Evolutionary conservation across 495 filamentous ascomycete species (phyloP).

Genomic region (Friedmanniomyces endolithicus): DNA sequence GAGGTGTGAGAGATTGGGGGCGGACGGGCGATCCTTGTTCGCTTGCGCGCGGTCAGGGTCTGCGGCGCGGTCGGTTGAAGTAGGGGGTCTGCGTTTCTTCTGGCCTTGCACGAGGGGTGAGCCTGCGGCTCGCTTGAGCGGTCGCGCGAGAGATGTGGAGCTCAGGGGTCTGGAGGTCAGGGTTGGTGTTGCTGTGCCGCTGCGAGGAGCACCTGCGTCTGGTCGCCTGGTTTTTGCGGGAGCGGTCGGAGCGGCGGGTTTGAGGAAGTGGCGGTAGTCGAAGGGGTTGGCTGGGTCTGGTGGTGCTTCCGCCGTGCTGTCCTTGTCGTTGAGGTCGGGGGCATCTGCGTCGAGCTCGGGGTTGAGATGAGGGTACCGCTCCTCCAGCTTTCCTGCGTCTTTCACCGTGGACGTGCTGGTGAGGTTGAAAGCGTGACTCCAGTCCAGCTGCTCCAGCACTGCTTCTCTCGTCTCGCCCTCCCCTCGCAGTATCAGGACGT

Average conservation of each 20-base stretch:
- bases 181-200: background rate
- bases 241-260: background rate
- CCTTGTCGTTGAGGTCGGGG: background rate
- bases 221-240: background rate
- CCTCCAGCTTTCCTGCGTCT: slow-evolving; percentile 1
- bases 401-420: background rate
- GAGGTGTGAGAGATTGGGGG: too few relatives aligned
- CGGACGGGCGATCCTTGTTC: background rate
- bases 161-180: background rate
- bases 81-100: slow-evolving; percentile 15
- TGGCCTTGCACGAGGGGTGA: background rate
- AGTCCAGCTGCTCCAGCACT: slow-evolving; percentile 10
- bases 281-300: slow-evolving; percentile 9
- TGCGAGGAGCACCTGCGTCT: background rate
- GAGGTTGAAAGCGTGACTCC: slow-evolving; percentile 8
- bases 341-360: background rate
- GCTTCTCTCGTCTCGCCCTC: background rate
- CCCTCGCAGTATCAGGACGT: slow-evolving; percentile 2
- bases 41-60: slow-evolving; percentile 11
- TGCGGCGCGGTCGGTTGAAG: background rate
- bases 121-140: background rate
- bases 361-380: slow-evolving; percentile 1
- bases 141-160: background rate
- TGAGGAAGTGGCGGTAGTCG: slow-evolving; percentile 15
- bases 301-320: background rate